A percentile compares a stretch with the other conserved stretches of the same genome.
Conservation (phyloP, 495 filamentous ascomycete species). For the Acidomyces sp. region DNA sequence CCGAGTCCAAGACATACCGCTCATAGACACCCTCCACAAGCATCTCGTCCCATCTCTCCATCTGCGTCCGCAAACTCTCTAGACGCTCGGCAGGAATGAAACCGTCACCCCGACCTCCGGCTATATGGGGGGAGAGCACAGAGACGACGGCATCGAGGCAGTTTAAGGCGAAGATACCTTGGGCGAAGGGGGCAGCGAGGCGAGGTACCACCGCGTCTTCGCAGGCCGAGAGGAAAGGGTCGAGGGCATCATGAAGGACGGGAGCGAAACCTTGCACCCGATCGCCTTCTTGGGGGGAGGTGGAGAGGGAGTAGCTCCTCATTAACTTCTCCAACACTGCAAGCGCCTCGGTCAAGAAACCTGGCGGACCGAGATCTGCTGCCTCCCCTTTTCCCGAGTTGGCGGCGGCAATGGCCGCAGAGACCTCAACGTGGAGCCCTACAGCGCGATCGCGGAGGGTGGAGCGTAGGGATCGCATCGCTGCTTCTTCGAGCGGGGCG, state of each 20-base stretch:
- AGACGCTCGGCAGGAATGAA: slow-evolving; percentile 45
- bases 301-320: slow-evolving; percentile 73
- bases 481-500: slow-evolving; percentile 54
- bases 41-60: slow-evolving; percentile 26
- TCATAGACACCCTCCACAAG: slow-evolving; percentile 48
- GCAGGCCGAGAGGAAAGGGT: slow-evolving; percentile 70
- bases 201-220: slow-evolving; percentile 53
- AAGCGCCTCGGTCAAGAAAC: slow-evolving; percentile 72
- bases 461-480: slow-evolving; percentile 70
- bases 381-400: too few relatives aligned
- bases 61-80: slow-evolving; percentile 34
- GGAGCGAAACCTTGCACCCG: slow-evolving; percentile 44
- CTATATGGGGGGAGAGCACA: too few relatives aligned
- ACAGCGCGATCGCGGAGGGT: too few relatives aligned
- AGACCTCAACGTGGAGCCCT: too few relatives aligned
- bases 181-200: slow-evolving; percentile 41
- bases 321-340: slow-evolving; percentile 60
- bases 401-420: too few relatives aligned
- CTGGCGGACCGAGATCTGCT: slow-evolving; percentile 60
- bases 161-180: slow-evolving; percentile 78
- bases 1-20: slow-evolving; percentile 63
- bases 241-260: slow-evolving; percentile 68
- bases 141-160: slow-evolving; percentile 57
- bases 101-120: slow-evolving; percentile 35
- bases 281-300: slow-evolving; percentile 54